Base-by-base conservation (phyloP, 2,329 filamentous ascomycete species). In the Sordariomycetes sp. region DNA sequence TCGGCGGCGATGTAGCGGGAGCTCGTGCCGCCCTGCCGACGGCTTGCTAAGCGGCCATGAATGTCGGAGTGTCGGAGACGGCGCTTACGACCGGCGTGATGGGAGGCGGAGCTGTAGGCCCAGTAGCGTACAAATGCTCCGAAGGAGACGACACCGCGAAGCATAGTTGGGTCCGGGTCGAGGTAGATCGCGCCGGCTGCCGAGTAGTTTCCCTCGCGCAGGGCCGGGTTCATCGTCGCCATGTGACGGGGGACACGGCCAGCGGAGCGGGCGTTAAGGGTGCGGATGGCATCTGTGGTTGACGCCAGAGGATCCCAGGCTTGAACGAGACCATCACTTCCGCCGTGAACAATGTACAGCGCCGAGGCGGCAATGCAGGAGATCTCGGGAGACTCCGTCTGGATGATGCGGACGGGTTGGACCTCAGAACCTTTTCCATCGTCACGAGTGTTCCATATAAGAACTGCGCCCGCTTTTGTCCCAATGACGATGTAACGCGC, bases 281-380 rank as follows among this genome's bases (percentile, higher is more conserved):
- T 96, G 25, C 87, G 78, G 33, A 96, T 72, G 1, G 92, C 86
- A 15, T 81, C 77, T 14, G 70, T 59, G 0, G 72, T 82, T 3
- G 90, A 96, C 1, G 81, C 86, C 30, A 98, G 65, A n/a, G 84
- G 85, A 61, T 98, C 92, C 92, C 92, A 98, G 6, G 87, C 85
- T 55, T 96, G 92, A 5, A 94, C 90, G 4, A 96, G 72, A 1
- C 92, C 90, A 58, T 98, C 92, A 45, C 84, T 94, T 18, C 92
- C 92, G 32, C 92, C 92, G 53, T 94, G 86, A 6, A 96, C 83
- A 12, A 98, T 61, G 51, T 94, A 93, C 12, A 98, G 65, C 2
- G 86, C 83, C 2, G 87, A 86, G 30, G 94, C 56, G 6, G 82
- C 92, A 12, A 98, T 58, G 40, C 79, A 86, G 0, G 87, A 85